phyloP scores from a whole-genome alignment of 148 eudicot species.

The Cornus controversa region DNA sequence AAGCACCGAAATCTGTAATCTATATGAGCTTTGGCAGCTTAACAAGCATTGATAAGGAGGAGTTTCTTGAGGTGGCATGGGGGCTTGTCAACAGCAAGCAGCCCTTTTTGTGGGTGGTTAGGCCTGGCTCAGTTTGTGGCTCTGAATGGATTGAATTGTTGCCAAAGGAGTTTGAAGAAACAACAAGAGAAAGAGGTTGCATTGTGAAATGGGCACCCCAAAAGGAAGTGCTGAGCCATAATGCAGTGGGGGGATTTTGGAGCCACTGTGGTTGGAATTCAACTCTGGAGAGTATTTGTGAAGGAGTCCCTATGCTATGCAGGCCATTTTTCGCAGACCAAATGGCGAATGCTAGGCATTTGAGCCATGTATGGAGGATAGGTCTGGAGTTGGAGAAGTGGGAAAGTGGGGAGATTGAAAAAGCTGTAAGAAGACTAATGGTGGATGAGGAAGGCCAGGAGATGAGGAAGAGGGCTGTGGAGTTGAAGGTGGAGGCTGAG shows the following conservation, averaged over 20 bases:
- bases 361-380: constrained; percentile 20
- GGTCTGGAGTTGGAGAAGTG: constrained; percentile 19
- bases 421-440: constrained; percentile 14
- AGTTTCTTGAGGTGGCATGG: constrained; percentile 18
- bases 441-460: neutral
- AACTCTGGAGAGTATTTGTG: constrained; percentile 18
- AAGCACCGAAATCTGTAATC: constrained; percentile 17
- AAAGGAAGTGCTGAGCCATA: constrained; percentile 23
- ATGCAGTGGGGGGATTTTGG: constrained; percentile 28
- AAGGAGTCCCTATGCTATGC: constrained; percentile 27
- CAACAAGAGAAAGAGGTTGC: constrained; percentile 5
- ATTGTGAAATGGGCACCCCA: constrained; percentile 31
- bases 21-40: constrained; percentile 28
- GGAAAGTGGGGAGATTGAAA: constrained; percentile 9
- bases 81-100: constrained; percentile 21
- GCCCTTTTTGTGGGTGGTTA: constrained; percentile 22
- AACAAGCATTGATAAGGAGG: constrained; percentile 2
- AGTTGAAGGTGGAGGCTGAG: constrained; percentile 10
- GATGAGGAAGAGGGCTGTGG: constrained; percentile 5
- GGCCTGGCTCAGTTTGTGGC: constrained; percentile 24
- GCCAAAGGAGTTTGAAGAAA: constrained; percentile 8
- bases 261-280: constrained; percentile 36
- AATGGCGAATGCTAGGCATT: constrained; percentile 13
- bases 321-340: constrained; percentile 21
- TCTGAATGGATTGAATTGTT: constrained; percentile 21